phyloP scores from a whole-genome alignment of 148 eudicot genomes.

The Rheum nobile region DNA sequence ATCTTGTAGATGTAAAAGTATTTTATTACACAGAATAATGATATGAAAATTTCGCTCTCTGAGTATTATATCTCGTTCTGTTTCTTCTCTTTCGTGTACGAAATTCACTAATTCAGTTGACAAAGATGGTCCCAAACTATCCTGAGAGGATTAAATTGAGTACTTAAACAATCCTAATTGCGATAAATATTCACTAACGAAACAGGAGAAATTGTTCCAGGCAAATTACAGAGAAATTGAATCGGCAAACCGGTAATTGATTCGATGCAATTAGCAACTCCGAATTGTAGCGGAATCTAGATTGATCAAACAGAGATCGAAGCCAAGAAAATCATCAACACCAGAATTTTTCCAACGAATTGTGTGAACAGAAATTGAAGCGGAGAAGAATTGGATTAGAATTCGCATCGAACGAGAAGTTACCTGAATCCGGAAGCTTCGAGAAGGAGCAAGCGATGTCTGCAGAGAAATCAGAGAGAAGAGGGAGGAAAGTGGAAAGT shows the following conservation, averaged over 20 bases:
- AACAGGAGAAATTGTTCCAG: neutral
- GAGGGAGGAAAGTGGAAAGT: neutral
- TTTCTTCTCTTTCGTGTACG: neutral
- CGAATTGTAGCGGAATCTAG: neutral
- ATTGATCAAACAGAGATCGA: neutral
- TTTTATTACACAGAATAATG: neutral
- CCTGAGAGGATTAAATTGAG: neutral
- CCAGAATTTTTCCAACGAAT: neutral
- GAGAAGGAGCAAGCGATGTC: neutral
- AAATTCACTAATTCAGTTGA: too few species aligned
- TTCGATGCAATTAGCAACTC: neutral
- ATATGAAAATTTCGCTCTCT: neutral
- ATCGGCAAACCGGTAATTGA: neutral
- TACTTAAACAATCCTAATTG: neutral
- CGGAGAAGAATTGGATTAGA: neutral
- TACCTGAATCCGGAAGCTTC: neutral
- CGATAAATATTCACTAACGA: neutral
- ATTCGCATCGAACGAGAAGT: neutral
- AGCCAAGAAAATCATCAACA: neutral
- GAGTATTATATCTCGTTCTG: neutral
- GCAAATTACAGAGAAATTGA: neutral
- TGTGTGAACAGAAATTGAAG: neutral
- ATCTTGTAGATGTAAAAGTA: too few species aligned
- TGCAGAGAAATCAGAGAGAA: neutral
- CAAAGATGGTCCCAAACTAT: neutral